Conservation (phyloP, 2,329 filamentous ascomycete genomes). For the Exophiala aquamarina region DNA sequence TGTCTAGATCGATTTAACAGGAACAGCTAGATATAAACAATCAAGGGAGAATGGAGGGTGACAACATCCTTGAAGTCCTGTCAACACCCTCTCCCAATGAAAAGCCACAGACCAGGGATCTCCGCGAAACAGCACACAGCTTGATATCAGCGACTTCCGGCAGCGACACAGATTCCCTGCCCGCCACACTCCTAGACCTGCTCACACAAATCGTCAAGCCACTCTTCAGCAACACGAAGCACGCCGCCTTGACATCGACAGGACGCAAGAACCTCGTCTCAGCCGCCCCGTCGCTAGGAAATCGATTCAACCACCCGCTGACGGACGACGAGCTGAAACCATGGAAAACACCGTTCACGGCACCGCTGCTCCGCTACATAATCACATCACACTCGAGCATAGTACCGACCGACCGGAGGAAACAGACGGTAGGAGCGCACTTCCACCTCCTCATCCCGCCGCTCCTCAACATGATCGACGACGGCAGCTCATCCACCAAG, state of each 20-base stretch:
- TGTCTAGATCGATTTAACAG: no score
- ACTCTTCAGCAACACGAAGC: constrained; percentile 42
- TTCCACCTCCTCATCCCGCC: constrained; percentile 46
- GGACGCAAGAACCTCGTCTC: constrained; percentile 46
- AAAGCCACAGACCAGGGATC: background rate
- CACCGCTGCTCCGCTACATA: constrained; percentile 12
- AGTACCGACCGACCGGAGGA: constrained; percentile 3
- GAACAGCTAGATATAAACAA: no score
- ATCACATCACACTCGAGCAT: constrained; percentile 8
- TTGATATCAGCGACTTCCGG: background rate
- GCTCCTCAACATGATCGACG: constrained; percentile 45
- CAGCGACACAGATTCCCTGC: constrained; percentile 7
- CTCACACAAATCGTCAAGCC: constrained; percentile 36
- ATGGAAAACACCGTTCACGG: constrained; percentile 26
- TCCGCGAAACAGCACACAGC: constrained; percentile 4
- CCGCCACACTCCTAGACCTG: constrained; percentile 24
- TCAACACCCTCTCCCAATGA: constrained; percentile 2
- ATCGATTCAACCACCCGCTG: constrained; percentile 30
- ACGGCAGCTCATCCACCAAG: constrained; percentile 39
- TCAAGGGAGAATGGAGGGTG: background rate
- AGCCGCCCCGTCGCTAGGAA: constrained; percentile 35
- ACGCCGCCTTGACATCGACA: constrained; percentile 41
- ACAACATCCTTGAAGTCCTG: constrained; percentile 3
- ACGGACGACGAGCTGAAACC: constrained; percentile 14
- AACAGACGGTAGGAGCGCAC: constrained; percentile 39